These are phyloP conservation scores for Suillus lakei DNA, from an alignment of 768 basidiomycete genomes.

Conservation along the genomic window DNA sequence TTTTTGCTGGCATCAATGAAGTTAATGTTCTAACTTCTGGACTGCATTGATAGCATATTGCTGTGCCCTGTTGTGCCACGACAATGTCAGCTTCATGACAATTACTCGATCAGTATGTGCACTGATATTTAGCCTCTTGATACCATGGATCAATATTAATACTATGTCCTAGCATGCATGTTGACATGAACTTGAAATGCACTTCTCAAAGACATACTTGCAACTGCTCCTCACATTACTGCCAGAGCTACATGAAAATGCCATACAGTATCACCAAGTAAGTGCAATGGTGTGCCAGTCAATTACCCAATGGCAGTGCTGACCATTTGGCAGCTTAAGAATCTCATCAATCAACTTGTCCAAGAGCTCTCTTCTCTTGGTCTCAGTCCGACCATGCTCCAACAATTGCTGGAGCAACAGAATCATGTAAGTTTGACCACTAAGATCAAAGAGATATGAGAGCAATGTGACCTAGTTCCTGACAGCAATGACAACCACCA, in stretches of 20 bases:
- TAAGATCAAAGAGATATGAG: constrained; percentile 10
- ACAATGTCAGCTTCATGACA: background rate
- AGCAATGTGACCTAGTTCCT: background rate
- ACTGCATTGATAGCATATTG: too few species aligned
- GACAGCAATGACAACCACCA: background rate
- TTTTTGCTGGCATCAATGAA: too few species aligned
- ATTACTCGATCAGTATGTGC: background rate
- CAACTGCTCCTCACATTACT: constrained; percentile 70
- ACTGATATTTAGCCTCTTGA: background rate
- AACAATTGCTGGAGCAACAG: constrained; percentile 41
- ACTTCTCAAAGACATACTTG: constrained; percentile 73
- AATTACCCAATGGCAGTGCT: background rate
- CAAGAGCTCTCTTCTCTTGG: constrained; percentile 78
- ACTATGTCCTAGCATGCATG: background rate
- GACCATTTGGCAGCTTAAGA: constrained; percentile 71
- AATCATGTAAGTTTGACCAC: constrained; percentile 14
- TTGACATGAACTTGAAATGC: constrained; percentile 55
- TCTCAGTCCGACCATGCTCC: constrained; percentile 52
- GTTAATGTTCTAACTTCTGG: too few species aligned
- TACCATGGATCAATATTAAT: too few species aligned
- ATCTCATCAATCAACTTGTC: constrained; percentile 83
- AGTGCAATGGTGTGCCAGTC: background rate
- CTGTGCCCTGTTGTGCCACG: too few species aligned
- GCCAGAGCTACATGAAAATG: constrained; percentile 73
- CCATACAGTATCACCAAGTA: constrained; percentile 86